These are phyloP conservation scores for Rostrohypoxylon terebratum DNA, from an alignment of 495 filamentous ascomycete species.

Conservation along the genomic window DNA sequence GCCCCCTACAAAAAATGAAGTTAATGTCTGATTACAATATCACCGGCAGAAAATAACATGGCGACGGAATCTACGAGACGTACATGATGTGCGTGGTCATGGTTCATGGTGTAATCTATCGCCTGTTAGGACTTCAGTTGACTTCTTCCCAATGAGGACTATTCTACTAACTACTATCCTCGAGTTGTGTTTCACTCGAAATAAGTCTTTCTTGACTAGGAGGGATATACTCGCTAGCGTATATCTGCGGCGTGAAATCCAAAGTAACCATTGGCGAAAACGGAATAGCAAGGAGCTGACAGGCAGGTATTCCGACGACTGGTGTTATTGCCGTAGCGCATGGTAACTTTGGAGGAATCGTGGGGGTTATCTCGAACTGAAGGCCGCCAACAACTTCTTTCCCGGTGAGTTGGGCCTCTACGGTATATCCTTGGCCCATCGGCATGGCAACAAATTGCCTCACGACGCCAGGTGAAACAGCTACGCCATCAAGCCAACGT, in stretches of 20 bases:
- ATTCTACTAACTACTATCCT: not conserved
- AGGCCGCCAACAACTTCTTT: slow-evolving; percentile 58
- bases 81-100: not conserved
- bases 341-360: not conserved
- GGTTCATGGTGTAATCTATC: not conserved
- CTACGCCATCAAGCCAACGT: slow-evolving; percentile 63
- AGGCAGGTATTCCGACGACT: too few relatives aligned
- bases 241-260: not conserved
- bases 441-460: slow-evolving; percentile 61
- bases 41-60: too few relatives aligned
- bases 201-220: not conserved
- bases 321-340: not conserved
- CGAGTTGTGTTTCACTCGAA: not conserved
- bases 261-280: not conserved
- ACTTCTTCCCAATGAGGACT: not conserved
- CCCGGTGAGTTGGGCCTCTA: slow-evolving; percentile 63
- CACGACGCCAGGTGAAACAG: slow-evolving; percentile 47
- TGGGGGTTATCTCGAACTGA: slow-evolving; percentile 61
- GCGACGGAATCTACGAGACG: too few relatives aligned
- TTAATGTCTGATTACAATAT: not conserved
- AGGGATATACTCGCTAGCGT: not conserved
- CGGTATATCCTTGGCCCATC: slow-evolving; percentile 57
- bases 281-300: not conserved
- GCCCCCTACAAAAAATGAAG: too few relatives aligned
- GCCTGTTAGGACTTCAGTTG: not conserved